Base-by-base conservation (phyloP, 805 yeast species). In the Saturnispora sekii region DNA sequence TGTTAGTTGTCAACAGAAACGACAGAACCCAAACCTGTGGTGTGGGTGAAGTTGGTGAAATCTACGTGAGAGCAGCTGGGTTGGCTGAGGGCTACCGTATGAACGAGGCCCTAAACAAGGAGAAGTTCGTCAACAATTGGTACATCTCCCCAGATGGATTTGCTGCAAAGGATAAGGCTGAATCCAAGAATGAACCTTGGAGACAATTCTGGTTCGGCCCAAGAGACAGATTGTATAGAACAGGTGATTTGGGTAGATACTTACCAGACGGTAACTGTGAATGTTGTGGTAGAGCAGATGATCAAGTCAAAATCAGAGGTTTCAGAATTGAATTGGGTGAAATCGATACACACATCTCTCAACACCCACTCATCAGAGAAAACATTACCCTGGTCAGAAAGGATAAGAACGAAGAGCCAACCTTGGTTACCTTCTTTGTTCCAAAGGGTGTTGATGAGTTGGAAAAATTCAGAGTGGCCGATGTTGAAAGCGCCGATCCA, bases 211-310 rank as follows among this genome's bases (percentile, higher is more conserved):
- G 96, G 95, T 64, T 76, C 38, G 97, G 97, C 0, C 96, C 96
- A 54, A 77, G 98, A 60, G 99, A 94, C 64, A 76, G 99, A 58
- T 67, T 94, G 48, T 93, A 93, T 70, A 76, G 97, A 66, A 90
- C 97, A 37, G 99, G 99, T 54, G 99, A 93, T 65, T 72, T 93
- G 52, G 99, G 98, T 44, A 79, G 98, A 55, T 93, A 94, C 62
- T 69, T 89, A 48, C 97, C 97, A 6, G 96, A 89, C 59, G 99
- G 98, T 46, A 86, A 93, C 67, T 88, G 93, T 55, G 99, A 93
- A 69, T 90, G 97, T 64, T 84, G 95, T 61, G 99, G 99, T 48
- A 79, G 99, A 63, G 98, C 98, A 26, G 99, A 93, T 67, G 97
- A 90, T 61, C 99, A 93, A 65, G 96, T 93, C 49, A 93, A 93